phyloP scores from a whole-genome alignment of 1,284 basidiomycete genomes.

The Melampsora americana region DNA sequence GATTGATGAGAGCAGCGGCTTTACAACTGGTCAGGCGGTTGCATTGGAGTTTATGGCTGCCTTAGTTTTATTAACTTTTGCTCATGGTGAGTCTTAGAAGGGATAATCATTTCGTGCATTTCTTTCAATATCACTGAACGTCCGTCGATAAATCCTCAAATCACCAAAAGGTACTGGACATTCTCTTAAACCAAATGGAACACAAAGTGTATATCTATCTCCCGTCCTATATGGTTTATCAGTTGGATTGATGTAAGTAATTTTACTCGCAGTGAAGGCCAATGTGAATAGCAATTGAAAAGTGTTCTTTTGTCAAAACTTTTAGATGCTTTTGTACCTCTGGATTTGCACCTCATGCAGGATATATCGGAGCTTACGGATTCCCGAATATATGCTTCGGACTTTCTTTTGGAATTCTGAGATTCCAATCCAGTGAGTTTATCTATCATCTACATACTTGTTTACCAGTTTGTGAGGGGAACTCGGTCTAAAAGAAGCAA shows the following conservation, averaged over 20 bases:
- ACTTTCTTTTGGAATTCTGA: conserved; percentile 27
- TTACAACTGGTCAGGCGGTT: conserved; percentile 19
- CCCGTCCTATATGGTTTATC: conserved; percentile 34
- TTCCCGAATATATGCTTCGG: conserved; percentile 41
- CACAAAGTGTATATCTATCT: conserved; percentile 1
- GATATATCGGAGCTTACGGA: conserved; percentile 30
- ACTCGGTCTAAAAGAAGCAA: not conserved
- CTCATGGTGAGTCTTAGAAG: conserved; percentile 9
- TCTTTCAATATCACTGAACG: not conserved
- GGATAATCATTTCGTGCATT: too few species aligned
- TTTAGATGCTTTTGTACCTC: conserved; percentile 27
- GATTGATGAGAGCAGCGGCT: conserved; percentile 7
- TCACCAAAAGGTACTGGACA: conserved; percentile 17
- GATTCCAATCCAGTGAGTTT: conserved; percentile 39
- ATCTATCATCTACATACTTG: not conserved
- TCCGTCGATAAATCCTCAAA: not conserved
- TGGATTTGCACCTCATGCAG: conserved; percentile 22
- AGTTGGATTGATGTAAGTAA: conserved; percentile 27
- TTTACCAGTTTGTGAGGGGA: not conserved
- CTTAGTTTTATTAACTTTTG: conserved; percentile 18
- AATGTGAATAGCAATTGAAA: not conserved
- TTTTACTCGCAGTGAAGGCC: not conserved
- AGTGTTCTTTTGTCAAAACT: not conserved
- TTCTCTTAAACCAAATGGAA: conserved; percentile 1
- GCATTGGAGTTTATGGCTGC: conserved; percentile 34